Base-by-base conservation (phyloP, 2,329 filamentous ascomycete genomes). In the Neurospora sp. region DNA sequence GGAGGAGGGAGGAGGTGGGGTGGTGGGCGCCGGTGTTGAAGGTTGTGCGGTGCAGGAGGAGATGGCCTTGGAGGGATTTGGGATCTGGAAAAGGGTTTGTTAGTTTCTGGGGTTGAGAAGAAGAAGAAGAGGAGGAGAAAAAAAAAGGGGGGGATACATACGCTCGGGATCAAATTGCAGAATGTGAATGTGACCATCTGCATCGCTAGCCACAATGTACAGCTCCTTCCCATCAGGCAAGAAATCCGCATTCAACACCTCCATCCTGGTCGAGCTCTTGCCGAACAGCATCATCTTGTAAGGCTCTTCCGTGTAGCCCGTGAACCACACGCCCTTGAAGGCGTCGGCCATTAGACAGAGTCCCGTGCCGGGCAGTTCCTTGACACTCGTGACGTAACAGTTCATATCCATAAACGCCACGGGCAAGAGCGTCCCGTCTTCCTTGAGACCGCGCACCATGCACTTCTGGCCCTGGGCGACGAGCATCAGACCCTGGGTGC, bases 361-460 rank as follows among this genome's bases (percentile, higher is more conserved):
- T 0, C 95, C 94, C 0, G 93, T 96, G 1, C 91, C 89, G 3
- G 89, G 89, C 19, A 99, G 85, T 75, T 93, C 92, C 77, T 94
- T 96, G 69, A 93, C 87, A n/a, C 91, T 88, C 2, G 89, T 92
- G 12, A 97, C 92, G 76, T 97, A 96, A 80, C 92, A 96, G 81
- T 92, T 96, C 89, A 97, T 96, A 77, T 99, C 96, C 85, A 99
- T 91, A 77, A 99, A 99, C 0, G 96, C 96, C 3, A 99, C 95
- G 0, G 96, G 96, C 0, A 98, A 84, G 68, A 98, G 86, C 1
- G 92, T 93, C 0, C 94, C 93, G 77, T 99, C 96, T 79, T 99
- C 96, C 79, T 97, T 97, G 3, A 99, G 85, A 52, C 96, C 96
- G 71, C 96, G 87, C 1, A 99, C 93, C 91, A 99, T 96, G 79